Base-by-base conservation (phyloP, 1,284 basidiomycete genomes). In the Heterobasidion irregulare region DNA sequence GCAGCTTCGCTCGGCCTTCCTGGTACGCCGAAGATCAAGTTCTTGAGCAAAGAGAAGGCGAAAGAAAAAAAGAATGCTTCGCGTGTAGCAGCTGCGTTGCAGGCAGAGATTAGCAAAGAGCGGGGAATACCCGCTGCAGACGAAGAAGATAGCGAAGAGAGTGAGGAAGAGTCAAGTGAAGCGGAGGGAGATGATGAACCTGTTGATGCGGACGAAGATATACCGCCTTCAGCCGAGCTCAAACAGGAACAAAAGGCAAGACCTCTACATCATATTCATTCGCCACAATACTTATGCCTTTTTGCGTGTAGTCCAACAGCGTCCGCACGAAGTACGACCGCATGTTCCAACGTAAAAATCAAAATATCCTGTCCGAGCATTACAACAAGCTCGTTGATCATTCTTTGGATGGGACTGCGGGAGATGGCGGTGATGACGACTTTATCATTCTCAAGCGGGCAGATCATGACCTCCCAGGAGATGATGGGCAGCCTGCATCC, bases 291-390 rank as follows among this genome's bases (percentile, higher is more conserved):
- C 26, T 10, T 41, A 50, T 38, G n/a, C 26, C 26, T 36, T 46
- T 13, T 19, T 16, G 26, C 26, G 6, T 26, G 13, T 16, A 51
- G 54, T 10, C 38, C 0, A 52, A 46, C 38, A 47, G 66, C 19
- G 88, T 94, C 0, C 82, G 92, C 55, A 98, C 97, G 5, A 98
- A 97, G 73, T 98, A 98, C 69, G 97, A 99, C 70, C 84, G 94
- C 53, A 98, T 99, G 93, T 99, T 99, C 66, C 90, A 92, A 66
- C 85, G 96, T 57, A 95, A 92, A 71, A 98, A 98, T 69, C 95
- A 98, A 70, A 89, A 86, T 61, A 89, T 98, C 53, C 80, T 98
- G 16, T 94, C 94, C 0, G 83, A 88, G 59, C 95, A 98, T 69
- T 98, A 98, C 72, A 80, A 77, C 56, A 94, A 93, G 65, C 84